Conservation (phyloP, 2,329 filamentous ascomycete species). For the Daldinia eschscholtzii region DNA sequence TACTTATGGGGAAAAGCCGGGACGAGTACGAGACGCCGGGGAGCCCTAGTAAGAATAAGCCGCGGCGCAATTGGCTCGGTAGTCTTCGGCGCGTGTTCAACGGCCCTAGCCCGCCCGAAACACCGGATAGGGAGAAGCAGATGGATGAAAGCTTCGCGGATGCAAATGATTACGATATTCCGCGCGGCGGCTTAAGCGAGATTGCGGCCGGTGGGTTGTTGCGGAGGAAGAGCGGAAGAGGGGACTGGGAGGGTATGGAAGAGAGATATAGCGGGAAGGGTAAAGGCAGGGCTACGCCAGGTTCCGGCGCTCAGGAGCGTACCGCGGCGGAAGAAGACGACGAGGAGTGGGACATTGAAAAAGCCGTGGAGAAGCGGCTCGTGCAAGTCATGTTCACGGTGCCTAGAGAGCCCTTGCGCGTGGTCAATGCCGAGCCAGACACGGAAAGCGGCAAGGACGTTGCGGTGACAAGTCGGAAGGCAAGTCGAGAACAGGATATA, state of each 20-base stretch:
- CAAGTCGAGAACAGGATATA: slow-evolving; percentile 32
- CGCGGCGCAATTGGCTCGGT: slow-evolving; percentile 74
- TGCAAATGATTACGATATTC: slow-evolving; percentile 60
- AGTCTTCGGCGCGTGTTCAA: slow-evolving; percentile 74
- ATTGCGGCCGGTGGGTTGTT: slow-evolving; percentile 61
- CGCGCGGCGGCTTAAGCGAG: slow-evolving; percentile 59
- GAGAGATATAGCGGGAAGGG: slow-evolving; percentile 40
- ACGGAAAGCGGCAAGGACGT: slow-evolving; percentile 59
- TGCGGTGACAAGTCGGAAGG: slow-evolving; percentile 58
- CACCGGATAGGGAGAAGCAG: slow-evolving; percentile 46
- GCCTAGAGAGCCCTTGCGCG: slow-evolving; percentile 83
- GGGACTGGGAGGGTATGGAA: slow-evolving; percentile 62
- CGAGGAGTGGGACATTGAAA: slow-evolving; percentile 82
- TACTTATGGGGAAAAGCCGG: slow-evolving; percentile 56
- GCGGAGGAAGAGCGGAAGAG: slow-evolving; percentile 67
- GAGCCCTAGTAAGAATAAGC: slow-evolving; percentile 70
- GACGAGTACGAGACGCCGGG: slow-evolving; percentile 55
- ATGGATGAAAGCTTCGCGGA: slow-evolving; percentile 53
- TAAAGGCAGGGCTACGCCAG: slow-evolving; percentile 42
- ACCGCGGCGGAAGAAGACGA: slow-evolving; percentile 63
- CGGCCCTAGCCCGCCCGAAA: slow-evolving; percentile 50
- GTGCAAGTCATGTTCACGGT: slow-evolving; percentile 95
- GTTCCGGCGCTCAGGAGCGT: neutral
- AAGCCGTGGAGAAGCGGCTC: slow-evolving; percentile 75
- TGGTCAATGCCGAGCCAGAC: slow-evolving; percentile 84